These are phyloP conservation scores for Alternaria solani DNA, from an alignment of 2,329 filamentous ascomycete genomes.

Conservation along the genomic window DNA sequence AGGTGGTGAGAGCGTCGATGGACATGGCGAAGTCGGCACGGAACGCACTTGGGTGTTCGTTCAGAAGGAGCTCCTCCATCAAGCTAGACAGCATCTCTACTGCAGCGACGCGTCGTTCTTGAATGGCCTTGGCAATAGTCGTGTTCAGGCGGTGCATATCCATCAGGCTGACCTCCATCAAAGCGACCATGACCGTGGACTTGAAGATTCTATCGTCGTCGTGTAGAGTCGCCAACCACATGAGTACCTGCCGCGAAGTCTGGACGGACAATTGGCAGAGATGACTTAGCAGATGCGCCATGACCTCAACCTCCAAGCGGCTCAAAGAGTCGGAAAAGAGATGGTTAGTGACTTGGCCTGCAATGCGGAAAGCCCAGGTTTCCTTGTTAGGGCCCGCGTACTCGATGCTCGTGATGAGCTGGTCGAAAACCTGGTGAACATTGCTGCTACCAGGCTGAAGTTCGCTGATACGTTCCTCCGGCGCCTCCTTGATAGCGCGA, in stretches of 20 bases:
- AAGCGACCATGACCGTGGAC: constrained; percentile 66
- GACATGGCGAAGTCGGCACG: constrained; percentile 87
- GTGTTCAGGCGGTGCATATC: constrained; percentile 67
- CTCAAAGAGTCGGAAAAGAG: constrained; percentile 64
- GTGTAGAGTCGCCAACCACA: constrained; percentile 61
- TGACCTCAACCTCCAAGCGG: constrained; percentile 68
- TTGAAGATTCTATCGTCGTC: constrained; percentile 69
- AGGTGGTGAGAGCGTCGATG: constrained; percentile 80
- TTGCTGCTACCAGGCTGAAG: constrained; percentile 60
- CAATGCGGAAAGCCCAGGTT: constrained; percentile 62
- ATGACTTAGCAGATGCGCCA: constrained; percentile 67
- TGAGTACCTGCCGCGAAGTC: constrained; percentile 63
- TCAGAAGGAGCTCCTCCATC: constrained; percentile 79
- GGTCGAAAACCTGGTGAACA: constrained; percentile 66
- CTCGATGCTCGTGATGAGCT: constrained; percentile 63
- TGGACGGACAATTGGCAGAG: constrained; percentile 68
- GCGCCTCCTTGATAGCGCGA: constrained; percentile 63
- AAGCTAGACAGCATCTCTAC: constrained; percentile 82
- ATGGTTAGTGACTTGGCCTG: constrained; percentile 63
- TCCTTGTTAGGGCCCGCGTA: constrained; percentile 63
- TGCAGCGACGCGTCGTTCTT: constrained; percentile 73
- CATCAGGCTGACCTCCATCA: constrained; percentile 67
- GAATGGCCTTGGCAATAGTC: constrained; percentile 76
- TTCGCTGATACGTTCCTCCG: constrained; percentile 66
- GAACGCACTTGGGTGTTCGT: constrained; percentile 77